Percentiles rank a stretch among this genome's conserved stretches.
phyloP scores from a whole-genome alignment of 2,329 filamentous ascomycete genomes.

The Fusarium decemcellulare region DNA sequence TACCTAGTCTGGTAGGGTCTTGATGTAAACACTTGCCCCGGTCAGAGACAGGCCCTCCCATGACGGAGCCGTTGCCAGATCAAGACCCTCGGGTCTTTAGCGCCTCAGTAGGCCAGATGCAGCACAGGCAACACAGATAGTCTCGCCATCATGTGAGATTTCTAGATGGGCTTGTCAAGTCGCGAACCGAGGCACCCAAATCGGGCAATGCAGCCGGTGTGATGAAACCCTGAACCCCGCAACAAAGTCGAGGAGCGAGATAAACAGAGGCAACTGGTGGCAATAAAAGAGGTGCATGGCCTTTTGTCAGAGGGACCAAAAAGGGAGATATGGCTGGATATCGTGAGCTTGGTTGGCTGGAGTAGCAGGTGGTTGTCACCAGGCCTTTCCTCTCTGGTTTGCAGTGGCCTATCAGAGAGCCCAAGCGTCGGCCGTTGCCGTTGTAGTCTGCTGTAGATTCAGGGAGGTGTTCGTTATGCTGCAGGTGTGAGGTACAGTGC shows the following conservation, averaged over 20 bases:
- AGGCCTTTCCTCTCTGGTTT: slow-evolving; percentile 20
- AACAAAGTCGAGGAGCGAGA: slow-evolving; percentile 1
- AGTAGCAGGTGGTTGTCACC: slow-evolving; percentile 18
- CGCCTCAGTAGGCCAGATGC: slow-evolving; percentile 4
- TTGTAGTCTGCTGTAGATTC: slow-evolving; percentile 29
- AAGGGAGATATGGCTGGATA: slow-evolving; percentile 27
- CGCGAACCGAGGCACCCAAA: slow-evolving; percentile 33
- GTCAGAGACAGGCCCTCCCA: slow-evolving; percentile 4
- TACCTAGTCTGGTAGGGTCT: background rate
- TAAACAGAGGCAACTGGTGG: slow-evolving; percentile 1
- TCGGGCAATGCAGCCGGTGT: slow-evolving; percentile 28
- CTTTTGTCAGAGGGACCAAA: slow-evolving; percentile 19
- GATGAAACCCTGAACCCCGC: slow-evolving; percentile 30
- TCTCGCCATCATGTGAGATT: slow-evolving; percentile 33
- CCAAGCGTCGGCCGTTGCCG: slow-evolving; percentile 17
- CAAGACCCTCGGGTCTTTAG: slow-evolving; percentile 8
- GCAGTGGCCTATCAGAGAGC: slow-evolving; percentile 23
- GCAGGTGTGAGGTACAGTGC: slow-evolving; percentile 35
- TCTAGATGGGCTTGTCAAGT: slow-evolving; percentile 11
- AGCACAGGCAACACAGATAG: slow-evolving; percentile 1
- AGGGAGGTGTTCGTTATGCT: slow-evolving; percentile 19
- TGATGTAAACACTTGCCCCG: slow-evolving; percentile 1
- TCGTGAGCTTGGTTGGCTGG: slow-evolving; percentile 24
- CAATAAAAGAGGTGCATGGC: slow-evolving; percentile 1
- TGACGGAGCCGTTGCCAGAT: slow-evolving; percentile 11